A percentile compares a stretch with the other conserved stretches of the same genome.
Evolutionary conservation across 176 grass and related monocot species (phyloP).

Genomic region (Thalia dealbata): DNA sequence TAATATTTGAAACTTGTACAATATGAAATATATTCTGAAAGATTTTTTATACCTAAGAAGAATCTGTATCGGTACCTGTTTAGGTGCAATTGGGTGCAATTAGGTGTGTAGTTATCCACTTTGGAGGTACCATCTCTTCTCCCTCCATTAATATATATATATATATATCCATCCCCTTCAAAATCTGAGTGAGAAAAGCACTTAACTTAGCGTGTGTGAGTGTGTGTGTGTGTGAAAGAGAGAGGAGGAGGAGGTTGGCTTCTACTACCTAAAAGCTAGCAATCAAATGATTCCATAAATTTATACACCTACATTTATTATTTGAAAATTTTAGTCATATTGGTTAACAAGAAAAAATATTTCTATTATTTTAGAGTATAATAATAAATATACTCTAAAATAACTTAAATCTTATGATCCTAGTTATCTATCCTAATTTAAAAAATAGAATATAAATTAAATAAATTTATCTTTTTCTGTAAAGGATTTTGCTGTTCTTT

Average conservation of each 20-base stretch:
- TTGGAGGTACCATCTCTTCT: not conserved
- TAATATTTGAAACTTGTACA: too few species aligned
- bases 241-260: not conserved
- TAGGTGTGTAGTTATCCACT: conserved; percentile 1
- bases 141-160: not conserved
- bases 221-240: too few species aligned
- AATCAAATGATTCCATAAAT: not conserved
- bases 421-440: too few species aligned
- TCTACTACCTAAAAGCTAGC: too few species aligned
- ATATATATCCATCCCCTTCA: not conserved
- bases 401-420: too few species aligned
- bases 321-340: not conserved
- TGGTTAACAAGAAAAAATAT: too few species aligned
- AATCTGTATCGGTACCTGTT: not conserved
- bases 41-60: not conserved
- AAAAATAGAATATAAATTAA: too few species aligned
- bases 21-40: not conserved
- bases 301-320: not conserved
- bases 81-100: not conserved
- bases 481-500: too few species aligned
- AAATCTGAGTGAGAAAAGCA: not conserved
- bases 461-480: too few species aligned
- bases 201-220: not conserved
- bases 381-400: too few species aligned
- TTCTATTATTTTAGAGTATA: too few species aligned